Base-by-base conservation (phyloP, 1,284 basidiomycete species). In the Volvariella volvacea region DNA sequence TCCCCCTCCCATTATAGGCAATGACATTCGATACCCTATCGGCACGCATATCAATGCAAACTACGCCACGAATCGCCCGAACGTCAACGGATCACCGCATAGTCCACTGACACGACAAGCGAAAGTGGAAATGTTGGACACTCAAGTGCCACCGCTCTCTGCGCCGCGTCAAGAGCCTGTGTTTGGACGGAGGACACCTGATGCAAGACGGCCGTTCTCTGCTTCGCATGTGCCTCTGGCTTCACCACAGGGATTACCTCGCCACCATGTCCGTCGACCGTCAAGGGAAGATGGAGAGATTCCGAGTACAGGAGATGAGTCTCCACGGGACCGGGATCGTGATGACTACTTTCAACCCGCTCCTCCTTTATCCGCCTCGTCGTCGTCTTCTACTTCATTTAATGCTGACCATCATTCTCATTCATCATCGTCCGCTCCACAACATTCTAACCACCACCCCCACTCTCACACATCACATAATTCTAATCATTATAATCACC, bases 211-310 rank as follows among this genome's bases (percentile, higher is more conserved):
- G 15, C 19, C 34, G 14, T 36, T 20, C 7, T 7, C 14, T 6
- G 34, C 34, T n/a, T 9, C n/a, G 30, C n/a, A 9, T 9, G n/a
- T 31, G 34, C 6, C 34, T 36, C 34, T 6, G 6, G 34, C n/a
- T 16, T 36, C 34, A 36, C 19, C 34, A 8, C 34, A 36, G n/a
- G 19, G 6, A 8, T 7, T 20, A 6, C 6, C 19, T 4, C 34
- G 34, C 8, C n/a, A 36, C n/a, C 34, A 36, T 15, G n/a, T 36
- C 14, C 40, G 33, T n/a, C 17, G 22, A n/a, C 12, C 20, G 15
- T 38, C 41, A 20, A 39, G 41, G 15, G 41, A 46, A 20, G 45
- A 46, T 7, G 41, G 41, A 12, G 45, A 42, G 22, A 42, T 46
- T 14, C 33, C 31, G 7, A 42, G 33, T 36, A 34, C n/a, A 4